phyloP scores from a whole-genome alignment of 352 stramenopile genomes.

The Phytopythium delawarense region DNA sequence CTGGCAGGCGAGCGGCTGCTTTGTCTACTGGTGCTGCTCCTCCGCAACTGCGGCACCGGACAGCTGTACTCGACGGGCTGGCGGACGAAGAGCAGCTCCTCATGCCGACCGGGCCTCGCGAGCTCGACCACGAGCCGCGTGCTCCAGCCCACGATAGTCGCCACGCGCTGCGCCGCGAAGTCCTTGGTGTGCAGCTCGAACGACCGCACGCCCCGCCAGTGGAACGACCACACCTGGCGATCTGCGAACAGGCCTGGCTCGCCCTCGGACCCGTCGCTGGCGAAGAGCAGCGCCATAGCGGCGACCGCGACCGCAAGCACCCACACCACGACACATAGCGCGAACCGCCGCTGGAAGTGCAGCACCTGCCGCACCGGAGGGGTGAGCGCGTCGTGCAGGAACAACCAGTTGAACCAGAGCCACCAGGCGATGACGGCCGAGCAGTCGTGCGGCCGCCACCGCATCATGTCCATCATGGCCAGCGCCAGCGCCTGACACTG shows the following conservation, averaged over 20 bases:
- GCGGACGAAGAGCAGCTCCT: slow-evolving; percentile 20
- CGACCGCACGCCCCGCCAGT: neutral
- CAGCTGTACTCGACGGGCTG: slow-evolving; percentile 17
- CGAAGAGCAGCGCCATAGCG: slow-evolving; percentile 10
- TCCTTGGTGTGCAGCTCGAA: slow-evolving; percentile 18
- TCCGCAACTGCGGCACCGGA: neutral
- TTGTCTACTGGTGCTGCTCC: neutral
- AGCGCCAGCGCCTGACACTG: slow-evolving; percentile 15
- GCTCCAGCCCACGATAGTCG: slow-evolving; percentile 20
- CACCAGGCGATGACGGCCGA: slow-evolving; percentile 38
- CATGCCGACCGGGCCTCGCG: slow-evolving; percentile 1
- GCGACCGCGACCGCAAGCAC: slow-evolving; percentile 7
- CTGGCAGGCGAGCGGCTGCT: neutral
- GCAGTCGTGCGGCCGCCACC: slow-evolving; percentile 21
- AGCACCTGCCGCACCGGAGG: slow-evolving; percentile 14
- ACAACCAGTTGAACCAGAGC: slow-evolving; percentile 46
- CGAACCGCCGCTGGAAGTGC: slow-evolving; percentile 12
- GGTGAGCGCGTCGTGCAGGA: slow-evolving; percentile 41
- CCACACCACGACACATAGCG: slow-evolving; percentile 11
- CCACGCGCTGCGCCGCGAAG: slow-evolving; percentile 15
- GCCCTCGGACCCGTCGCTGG: neutral
- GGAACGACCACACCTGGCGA: slow-evolving; percentile 14
- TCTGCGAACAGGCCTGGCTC: slow-evolving; percentile 7
- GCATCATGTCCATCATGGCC: slow-evolving; percentile 27
- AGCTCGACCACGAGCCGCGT: slow-evolving; percentile 18